A percentile compares a stretch with the other conserved stretches of the same genome.
Evolutionary conservation across 2,329 filamentous ascomycete species (phyloP).

Genomic region (Neofusicoccum parvum): DNA sequence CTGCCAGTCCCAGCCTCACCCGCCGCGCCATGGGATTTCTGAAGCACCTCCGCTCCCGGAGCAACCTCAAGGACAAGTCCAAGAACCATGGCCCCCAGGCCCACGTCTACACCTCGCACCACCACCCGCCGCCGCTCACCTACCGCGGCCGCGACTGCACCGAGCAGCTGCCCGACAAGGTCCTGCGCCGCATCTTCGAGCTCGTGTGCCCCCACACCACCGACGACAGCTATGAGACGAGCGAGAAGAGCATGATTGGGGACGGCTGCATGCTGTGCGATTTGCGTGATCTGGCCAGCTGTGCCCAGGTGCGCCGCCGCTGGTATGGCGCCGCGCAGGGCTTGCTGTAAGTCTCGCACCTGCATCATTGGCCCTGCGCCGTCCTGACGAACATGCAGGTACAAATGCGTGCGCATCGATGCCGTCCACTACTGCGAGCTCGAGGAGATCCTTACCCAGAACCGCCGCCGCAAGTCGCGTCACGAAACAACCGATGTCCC

Average conservation of each 20-base stretch:
- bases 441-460: slow-evolving; percentile 78
- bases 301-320: slow-evolving; percentile 69
- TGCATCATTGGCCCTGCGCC: slow-evolving; percentile 22
- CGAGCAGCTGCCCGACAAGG: slow-evolving; percentile 61
- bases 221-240: slow-evolving; percentile 78
- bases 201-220: slow-evolving; percentile 80
- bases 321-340: slow-evolving; percentile 66
- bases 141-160: slow-evolving; percentile 45
- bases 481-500: slow-evolving; percentile 80
- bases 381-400: slow-evolving; percentile 54
- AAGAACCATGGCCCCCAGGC: slow-evolving; percentile 24
- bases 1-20: slow-evolving; percentile 12
- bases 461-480: slow-evolving; percentile 57
- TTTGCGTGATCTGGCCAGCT: slow-evolving; percentile 82
- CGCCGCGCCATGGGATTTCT: slow-evolving; percentile 51
- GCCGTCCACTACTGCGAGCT: slow-evolving; percentile 91
- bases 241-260: slow-evolving; percentile 76
- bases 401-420: slow-evolving; percentile 89
- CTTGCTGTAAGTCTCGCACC: slow-evolving; percentile 60
- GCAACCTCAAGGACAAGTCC: slow-evolving; percentile 31
- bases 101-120: slow-evolving; percentile 30
- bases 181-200: slow-evolving; percentile 76
- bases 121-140: slow-evolving; percentile 30
- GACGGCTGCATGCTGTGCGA: slow-evolving; percentile 93
- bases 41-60: slow-evolving; percentile 51